Conservation (phyloP, 257 asterid species). For the Forsythia suspensa region DNA sequence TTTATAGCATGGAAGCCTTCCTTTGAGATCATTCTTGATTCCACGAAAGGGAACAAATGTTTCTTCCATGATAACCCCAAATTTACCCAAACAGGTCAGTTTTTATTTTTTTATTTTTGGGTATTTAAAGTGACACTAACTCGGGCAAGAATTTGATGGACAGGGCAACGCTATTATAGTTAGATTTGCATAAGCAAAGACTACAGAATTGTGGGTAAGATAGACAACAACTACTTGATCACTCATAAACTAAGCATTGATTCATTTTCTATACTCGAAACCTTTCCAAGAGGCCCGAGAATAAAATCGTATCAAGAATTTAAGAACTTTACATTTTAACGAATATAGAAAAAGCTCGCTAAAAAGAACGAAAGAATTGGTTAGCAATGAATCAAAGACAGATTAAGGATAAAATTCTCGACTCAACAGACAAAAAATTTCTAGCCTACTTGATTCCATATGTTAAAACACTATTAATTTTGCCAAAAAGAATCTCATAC, state of each 20-base stretch:
- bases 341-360: constrained; percentile 28
- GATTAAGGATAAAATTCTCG: constrained; percentile 18
- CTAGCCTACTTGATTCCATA: constrained; percentile 34
- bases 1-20: constrained; percentile 77
- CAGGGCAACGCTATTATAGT: constrained; percentile 35
- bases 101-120: background rate
- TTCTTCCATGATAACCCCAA: constrained; percentile 66
- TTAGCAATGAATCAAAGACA: constrained; percentile 28
- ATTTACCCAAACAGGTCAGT: constrained; percentile 13
- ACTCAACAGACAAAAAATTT: background rate
- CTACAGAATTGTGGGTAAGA: constrained; percentile 25
- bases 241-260: constrained; percentile 7
- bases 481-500: constrained; percentile 30
- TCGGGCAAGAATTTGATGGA: constrained; percentile 21
- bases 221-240: constrained; percentile 34
- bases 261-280: constrained; percentile 20
- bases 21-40: constrained; percentile 82
- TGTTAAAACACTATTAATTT: constrained; percentile 16
- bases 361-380: constrained; percentile 42
- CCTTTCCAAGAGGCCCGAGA: constrained; percentile 38
- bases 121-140: constrained; percentile 19
- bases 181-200: constrained; percentile 28
- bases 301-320: constrained; percentile 21
- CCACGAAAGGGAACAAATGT: constrained; percentile 94
- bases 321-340: constrained; percentile 32